These are phyloP conservation scores for Dryas alaskensis DNA, from an alignment of 306 rosid species.

Conservation along the genomic window DNA sequence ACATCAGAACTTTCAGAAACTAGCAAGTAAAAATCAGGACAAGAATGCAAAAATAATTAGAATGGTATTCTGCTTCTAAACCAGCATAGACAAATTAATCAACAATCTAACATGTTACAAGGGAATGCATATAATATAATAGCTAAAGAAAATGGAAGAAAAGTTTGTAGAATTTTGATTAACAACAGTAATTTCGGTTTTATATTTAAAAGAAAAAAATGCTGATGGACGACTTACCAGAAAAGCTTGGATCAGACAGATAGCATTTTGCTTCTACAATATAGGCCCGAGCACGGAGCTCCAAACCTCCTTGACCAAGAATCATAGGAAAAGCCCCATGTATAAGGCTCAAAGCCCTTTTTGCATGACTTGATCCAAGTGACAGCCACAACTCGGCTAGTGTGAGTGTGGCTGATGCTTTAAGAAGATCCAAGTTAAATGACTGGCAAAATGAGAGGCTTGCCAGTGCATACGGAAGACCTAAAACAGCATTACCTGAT, in stretches of 20 bases:
- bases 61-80: not conserved
- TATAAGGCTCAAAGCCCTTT: constrained; percentile 79
- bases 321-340: constrained; percentile 89
- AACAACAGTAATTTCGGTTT: not conserved
- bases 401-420: constrained; percentile 87
- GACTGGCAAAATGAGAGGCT: constrained; percentile 95
- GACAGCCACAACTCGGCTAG: constrained; percentile 93
- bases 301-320: constrained; percentile 99
- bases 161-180: not conserved
- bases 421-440: constrained; percentile 92
- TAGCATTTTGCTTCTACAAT: constrained; percentile 91
- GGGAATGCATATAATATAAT: not conserved
- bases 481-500: constrained; percentile 93
- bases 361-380: constrained; percentile 85
- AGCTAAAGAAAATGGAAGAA: not conserved
- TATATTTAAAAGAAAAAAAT: not conserved
- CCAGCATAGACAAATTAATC: not conserved
- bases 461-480: constrained; percentile 90
- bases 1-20: constrained; percentile 52
- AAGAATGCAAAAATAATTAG: constrained; percentile 16
- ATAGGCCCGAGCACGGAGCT: constrained; percentile 86
- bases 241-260: constrained; percentile 68
- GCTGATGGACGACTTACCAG: constrained; percentile 40
- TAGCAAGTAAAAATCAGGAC: constrained; percentile 27
- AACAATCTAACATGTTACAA: not conserved